Evolutionary conservation across 2,329 filamentous ascomycete genomes (phyloP).

Genomic region (Trichoderma guizhouense): DNA sequence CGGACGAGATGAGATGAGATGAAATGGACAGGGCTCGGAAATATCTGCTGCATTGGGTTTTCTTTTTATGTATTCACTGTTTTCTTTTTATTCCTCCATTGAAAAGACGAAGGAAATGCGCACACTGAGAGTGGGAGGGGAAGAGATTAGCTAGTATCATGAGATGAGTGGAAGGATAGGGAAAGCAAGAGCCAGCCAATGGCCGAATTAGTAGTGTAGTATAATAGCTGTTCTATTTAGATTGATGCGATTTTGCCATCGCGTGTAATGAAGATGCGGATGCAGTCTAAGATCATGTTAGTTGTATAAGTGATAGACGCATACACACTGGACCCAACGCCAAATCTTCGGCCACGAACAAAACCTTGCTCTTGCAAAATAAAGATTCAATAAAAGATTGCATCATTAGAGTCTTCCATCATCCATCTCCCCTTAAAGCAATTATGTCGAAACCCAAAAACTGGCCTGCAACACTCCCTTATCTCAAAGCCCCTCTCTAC

Average conservation of each 20-base stretch:
- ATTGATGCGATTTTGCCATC: background rate
- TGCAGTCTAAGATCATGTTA: background rate
- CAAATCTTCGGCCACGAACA: slow-evolving; percentile 11
- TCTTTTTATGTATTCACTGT: background rate
- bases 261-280: slow-evolving; percentile 3
- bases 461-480: slow-evolving; percentile 54
- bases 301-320: background rate
- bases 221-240: slow-evolving; percentile 8
- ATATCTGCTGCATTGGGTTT: slow-evolving; percentile 4
- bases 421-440: background rate
- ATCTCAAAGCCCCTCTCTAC: slow-evolving; percentile 50
- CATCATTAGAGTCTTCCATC: background rate
- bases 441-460: slow-evolving; percentile 48
- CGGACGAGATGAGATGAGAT: background rate
- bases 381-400: background rate
- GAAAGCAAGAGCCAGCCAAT: background rate
- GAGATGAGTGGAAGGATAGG: background rate
- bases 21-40: background rate
- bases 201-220: slow-evolving; percentile 11
- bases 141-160: background rate
- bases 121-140: background rate
- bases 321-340: background rate
- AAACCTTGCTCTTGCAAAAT: background rate
- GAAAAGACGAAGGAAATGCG: background rate
- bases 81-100: background rate